A percentile compares a stretch with the other conserved stretches of the same genome.
These are phyloP conservation scores for Chaetomium sp. DNA, from an alignment of 2,329 filamentous ascomycete genomes.

Conservation along the genomic window DNA sequence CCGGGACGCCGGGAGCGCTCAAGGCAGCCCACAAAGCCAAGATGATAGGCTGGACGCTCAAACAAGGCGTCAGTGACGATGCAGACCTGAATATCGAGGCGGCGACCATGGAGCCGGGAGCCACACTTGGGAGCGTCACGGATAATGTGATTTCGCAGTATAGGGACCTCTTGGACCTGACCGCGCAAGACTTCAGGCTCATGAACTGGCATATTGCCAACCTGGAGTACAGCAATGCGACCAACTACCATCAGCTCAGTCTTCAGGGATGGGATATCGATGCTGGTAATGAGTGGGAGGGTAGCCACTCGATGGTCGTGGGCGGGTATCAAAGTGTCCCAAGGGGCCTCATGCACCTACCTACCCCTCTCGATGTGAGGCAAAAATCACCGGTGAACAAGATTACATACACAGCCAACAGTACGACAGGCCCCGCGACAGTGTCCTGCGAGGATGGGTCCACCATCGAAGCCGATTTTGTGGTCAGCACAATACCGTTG, in stretches of 20 bases:
- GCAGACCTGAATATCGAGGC: constrained; percentile 65
- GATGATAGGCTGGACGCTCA: constrained; percentile 76
- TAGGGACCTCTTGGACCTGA: constrained; percentile 72
- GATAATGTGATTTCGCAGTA: constrained; percentile 90
- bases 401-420: constrained; percentile 56
- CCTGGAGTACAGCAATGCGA: constrained; percentile 93
- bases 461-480: constrained; percentile 72
- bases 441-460: constrained; percentile 75
- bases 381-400: constrained; percentile 66
- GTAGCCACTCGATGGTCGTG: constrained; percentile 84
- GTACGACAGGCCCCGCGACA: constrained; percentile 42
- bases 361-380: constrained; percentile 68
- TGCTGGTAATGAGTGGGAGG: constrained; percentile 95
- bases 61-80: constrained; percentile 53
- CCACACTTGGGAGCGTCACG: constrained; percentile 84
- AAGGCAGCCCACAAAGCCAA: constrained; percentile 72
- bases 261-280: constrained; percentile 94
- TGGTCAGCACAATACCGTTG: constrained; percentile 85
- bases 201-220: constrained; percentile 99
- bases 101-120: constrained; percentile 55
- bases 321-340: constrained; percentile 92
- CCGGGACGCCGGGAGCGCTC: constrained; percentile 59
- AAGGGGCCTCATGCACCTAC: constrained; percentile 74
- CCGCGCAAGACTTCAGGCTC: constrained; percentile 78
- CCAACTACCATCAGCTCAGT: constrained; percentile 78